A percentile compares a stretch with the other conserved stretches of the same genome.
phyloP scores from a whole-genome alignment of 257 asterid genomes.

The Solanum piurae region DNA sequence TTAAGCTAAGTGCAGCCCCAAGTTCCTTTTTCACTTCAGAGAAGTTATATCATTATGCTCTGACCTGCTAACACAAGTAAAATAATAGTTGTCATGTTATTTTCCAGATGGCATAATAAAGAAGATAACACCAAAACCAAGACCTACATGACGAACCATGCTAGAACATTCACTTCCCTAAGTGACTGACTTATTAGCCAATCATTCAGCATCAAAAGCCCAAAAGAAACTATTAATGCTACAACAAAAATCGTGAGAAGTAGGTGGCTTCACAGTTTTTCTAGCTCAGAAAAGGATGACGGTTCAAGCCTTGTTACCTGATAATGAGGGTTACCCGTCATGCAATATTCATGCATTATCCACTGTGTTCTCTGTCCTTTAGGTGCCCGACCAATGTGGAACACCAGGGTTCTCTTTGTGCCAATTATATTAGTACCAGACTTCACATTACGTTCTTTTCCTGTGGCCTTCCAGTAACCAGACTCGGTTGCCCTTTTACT shows the following conservation, averaged over 20 bases:
- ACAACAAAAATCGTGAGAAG: neutral
- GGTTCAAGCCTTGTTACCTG: neutral
- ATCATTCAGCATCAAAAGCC: neutral
- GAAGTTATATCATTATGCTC: neutral
- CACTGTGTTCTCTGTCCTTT: conserved; percentile 84
- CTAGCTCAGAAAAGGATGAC: neutral
- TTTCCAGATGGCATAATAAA: neutral
- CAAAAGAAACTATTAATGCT: neutral
- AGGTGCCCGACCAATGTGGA: conserved; percentile 85
- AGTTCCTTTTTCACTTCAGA: neutral
- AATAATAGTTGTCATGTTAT: neutral
- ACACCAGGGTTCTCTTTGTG: conserved; percentile 75
- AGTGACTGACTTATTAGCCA: neutral
- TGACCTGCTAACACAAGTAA: neutral
- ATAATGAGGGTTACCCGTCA: conserved; percentile 49
- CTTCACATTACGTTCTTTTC: conserved; percentile 64
- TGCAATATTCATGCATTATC: conserved; percentile 88
- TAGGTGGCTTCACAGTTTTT: neutral
- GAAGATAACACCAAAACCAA: neutral
- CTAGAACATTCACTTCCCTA: neutral
- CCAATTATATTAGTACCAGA: conserved; percentile 60
- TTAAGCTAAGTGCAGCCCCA: neutral
- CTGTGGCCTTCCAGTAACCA: conserved; percentile 97
- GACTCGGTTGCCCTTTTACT: conserved; percentile 66
- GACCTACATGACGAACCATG: neutral